Conservation (phyloP, 306 rosid genomes). For the Cotoneaster glaucophyllus region DNA sequence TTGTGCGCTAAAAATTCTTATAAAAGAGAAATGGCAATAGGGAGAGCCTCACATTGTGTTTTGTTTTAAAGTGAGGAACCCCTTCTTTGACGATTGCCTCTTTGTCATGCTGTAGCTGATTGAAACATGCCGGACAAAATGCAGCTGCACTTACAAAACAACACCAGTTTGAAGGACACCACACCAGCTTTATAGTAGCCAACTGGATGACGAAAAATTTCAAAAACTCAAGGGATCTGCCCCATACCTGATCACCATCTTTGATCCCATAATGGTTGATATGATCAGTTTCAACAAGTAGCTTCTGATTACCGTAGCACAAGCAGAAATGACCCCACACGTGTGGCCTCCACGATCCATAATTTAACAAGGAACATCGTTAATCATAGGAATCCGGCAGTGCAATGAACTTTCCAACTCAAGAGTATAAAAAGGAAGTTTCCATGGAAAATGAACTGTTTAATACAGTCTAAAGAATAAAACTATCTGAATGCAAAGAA, state of each 20-base stretch:
- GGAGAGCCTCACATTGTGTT: slow-evolving; percentile 32
- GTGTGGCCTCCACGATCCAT: slow-evolving; percentile 53
- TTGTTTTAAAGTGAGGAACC: slow-evolving; percentile 21
- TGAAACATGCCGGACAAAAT: slow-evolving; percentile 60
- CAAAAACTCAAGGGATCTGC: slow-evolving; percentile 4
- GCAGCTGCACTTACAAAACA: slow-evolving; percentile 49
- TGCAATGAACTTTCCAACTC: neutral
- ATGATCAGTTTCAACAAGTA: slow-evolving; percentile 42
- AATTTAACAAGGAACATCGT: neutral
- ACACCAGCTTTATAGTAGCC: neutral
- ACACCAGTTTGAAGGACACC: neutral
- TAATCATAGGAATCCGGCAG: neutral
- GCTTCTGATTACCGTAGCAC: slow-evolving; percentile 58
- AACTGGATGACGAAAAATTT: neutral
- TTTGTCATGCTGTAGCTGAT: slow-evolving; percentile 34
- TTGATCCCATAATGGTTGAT: slow-evolving; percentile 55
- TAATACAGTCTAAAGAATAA: neutral
- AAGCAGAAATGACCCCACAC: slow-evolving; percentile 92
- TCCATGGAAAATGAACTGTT: neutral
- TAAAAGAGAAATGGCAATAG: neutral
- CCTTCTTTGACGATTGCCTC: slow-evolving; percentile 34
- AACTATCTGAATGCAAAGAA: neutral
- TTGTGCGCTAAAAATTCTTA: neutral
- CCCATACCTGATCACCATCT: slow-evolving; percentile 82
- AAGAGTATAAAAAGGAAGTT: neutral